A percentile compares a stretch with the other conserved stretches of the same genome.
These are phyloP conservation scores for Nothomitra cinnamomea DNA, from an alignment of 2,329 filamentous ascomycete species.

Conservation along the genomic window DNA sequence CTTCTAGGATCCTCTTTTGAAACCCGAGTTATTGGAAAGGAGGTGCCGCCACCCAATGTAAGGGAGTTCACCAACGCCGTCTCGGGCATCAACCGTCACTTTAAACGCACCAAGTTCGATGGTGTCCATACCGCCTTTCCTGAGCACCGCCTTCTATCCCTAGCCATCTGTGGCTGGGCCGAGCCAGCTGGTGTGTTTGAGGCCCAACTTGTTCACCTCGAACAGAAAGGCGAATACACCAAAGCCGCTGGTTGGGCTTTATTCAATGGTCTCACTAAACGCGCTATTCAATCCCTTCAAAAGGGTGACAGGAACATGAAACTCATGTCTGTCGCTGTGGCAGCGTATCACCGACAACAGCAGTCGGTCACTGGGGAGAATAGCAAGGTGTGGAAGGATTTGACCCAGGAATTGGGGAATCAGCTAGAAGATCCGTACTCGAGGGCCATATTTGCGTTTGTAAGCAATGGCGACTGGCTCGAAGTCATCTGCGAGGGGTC, in stretches of 20 bases:
- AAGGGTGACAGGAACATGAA: constrained; percentile 40
- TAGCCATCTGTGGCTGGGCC: constrained; percentile 60
- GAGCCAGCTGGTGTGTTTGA: constrained; percentile 34
- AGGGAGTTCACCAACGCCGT: constrained; percentile 27
- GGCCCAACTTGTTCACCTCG: constrained; percentile 31
- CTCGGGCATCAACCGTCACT: constrained; percentile 44
- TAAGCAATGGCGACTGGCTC: constrained; percentile 61
- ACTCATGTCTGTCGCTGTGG: constrained; percentile 50
- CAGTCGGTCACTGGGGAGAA: constrained; percentile 30
- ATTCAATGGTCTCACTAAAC: constrained; percentile 51
- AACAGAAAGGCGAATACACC: constrained; percentile 42
- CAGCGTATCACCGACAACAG: constrained; percentile 29
- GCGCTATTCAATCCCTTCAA: constrained; percentile 54
- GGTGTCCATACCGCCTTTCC: constrained; percentile 46
- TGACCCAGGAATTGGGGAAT: constrained; percentile 43
- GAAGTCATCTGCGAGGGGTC: constrained; percentile 56
- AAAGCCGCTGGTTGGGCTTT: constrained; percentile 62
- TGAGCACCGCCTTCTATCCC: constrained; percentile 55
- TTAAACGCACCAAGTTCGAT: constrained; percentile 43
- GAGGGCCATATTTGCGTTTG: constrained; percentile 60
- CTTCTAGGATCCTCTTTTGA: constrained; percentile 16
- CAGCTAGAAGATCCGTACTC: constrained; percentile 61
- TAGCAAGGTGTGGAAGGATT: constrained; percentile 41
- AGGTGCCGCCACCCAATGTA: neutral
- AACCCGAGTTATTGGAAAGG: constrained; percentile 12